Evolutionary conservation across 768 basidiomycete genomes (phyloP), one percentile per base, ranked within the genome.

Genomic region (Filobasidium wieringae): DNA sequence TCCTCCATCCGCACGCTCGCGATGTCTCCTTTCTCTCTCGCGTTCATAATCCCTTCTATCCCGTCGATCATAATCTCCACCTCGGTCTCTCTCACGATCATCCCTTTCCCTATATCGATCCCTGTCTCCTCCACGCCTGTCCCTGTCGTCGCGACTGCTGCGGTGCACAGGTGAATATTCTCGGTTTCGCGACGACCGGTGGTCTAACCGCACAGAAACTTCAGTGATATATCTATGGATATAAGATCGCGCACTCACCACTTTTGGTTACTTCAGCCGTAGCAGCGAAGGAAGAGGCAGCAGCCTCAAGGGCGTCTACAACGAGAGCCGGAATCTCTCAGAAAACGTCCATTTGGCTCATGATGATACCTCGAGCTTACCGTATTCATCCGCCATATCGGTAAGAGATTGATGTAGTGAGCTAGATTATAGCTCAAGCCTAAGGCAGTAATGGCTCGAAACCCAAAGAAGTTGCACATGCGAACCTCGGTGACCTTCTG

Each of bases 231-330:
- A n/a, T n/a, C n/a, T n/a, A n/a, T n/a, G n/a, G n/a, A n/a, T n/a
- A n/a, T n/a, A n/a, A 2, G 24, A 22, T 39, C 5, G 51, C 14
- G 26, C 39, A 19, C 30, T 27, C 17, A 47, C 49, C 40, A 52
- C 11, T 27, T 36, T 50, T 40, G 47, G 12, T 51, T 36, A 57
- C 40, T 2, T 63, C 66, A 34, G 60, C 51, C 24, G 60, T 49
- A 51, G 66, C 68, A 19, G 60, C 58, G 45, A 64, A 68, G 24
- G 66, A 65, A 24, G 69, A 66, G 51, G 71, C 71, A 51, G 69
- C 65, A 33, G 62, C 65, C 55, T 72, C 71, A 8, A 72, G 64
- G 47, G 71, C 69, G 62, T 72, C 71, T 72, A 50, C 15, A 5
- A 19, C 57, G 49, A 63, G 50, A n/a, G 19, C 24, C 7, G 9